Evolutionary conservation across 352 stramenopile genomes (phyloP).

Genomic region (Phytophthora sansomeana): DNA sequence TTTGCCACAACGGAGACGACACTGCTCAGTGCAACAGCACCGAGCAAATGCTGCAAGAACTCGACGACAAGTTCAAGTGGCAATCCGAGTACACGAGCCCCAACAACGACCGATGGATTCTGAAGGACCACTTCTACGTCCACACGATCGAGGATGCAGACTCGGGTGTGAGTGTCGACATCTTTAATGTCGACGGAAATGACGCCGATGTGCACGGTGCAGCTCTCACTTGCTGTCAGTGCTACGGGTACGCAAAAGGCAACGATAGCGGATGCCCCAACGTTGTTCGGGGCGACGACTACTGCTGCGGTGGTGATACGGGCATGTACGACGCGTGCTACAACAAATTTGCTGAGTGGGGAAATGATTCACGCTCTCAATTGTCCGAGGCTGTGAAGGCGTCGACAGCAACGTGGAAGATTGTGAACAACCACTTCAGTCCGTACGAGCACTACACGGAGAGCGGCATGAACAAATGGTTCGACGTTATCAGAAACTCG

Average conservation of each 20-base stretch:
- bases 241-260: slow-evolving; percentile 17
- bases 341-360: slow-evolving; percentile 17
- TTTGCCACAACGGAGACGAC: slow-evolving; percentile 15
- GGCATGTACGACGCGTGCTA: slow-evolving; percentile 15
- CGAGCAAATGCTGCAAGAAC: slow-evolving; percentile 10
- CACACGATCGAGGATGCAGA: slow-evolving; percentile 22
- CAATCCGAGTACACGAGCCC: slow-evolving; percentile 17
- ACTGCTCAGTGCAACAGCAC: slow-evolving; percentile 16
- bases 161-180: slow-evolving; percentile 52
- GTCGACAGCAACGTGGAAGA: slow-evolving; percentile 17
- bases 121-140: slow-evolving; percentile 20
- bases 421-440: slow-evolving; percentile 6
- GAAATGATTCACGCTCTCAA: slow-evolving; percentile 8
- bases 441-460: neutral
- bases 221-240: slow-evolving; percentile 47
- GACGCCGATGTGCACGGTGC: slow-evolving; percentile 17
- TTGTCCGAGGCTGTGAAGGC: neutral
- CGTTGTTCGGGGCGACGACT: slow-evolving; percentile 11
- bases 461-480: neutral
- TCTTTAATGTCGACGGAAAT: slow-evolving; percentile 73
- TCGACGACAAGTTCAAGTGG: slow-evolving; percentile 21
- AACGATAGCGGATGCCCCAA: slow-evolving; percentile 5
- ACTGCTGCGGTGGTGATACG: slow-evolving; percentile 22
- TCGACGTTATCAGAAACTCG: neutral
- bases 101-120: slow-evolving; percentile 10